Evolutionary conservation across 2,329 filamentous ascomycete genomes (phyloP), one percentile per base, ranked within the genome.

Genomic region (Aureobasidium zeae): DNA sequence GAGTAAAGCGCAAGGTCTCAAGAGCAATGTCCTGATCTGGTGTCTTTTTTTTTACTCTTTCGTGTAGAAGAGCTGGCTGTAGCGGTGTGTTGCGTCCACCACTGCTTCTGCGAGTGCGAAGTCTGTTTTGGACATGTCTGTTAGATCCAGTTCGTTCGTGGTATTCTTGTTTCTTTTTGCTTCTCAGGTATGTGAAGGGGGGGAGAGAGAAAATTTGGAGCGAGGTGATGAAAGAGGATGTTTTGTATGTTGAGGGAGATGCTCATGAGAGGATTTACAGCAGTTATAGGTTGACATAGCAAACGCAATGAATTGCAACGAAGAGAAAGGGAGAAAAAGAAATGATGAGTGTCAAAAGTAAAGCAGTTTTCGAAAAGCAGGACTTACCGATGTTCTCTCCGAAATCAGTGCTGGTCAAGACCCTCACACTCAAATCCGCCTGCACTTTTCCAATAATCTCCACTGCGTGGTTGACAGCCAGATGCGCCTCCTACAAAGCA

Each of bases 371-470:
- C 22, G 22, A 25, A 10, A 26, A 25, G 29, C 44, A 25, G n/a
- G n/a, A 74, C 80, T 47, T 68, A 87, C 84, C 82, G 50, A 88
- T 74, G 43, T 67, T 64, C 10, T 68, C 65, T 5, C 85, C 85
- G 37, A 88, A 72, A 61, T 89, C 83, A 39, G 76, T 73, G 12
- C 78, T 75, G 48, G 70, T 78, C 51, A 86, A 67, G 20, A 83
- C 82, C 58, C 80, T 83, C 54, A 91, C 69, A 13, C 76, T 75
- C 16, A 86, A 66, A 60, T 89, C 84, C 2, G 71, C 70, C 55
- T 83, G 81, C 34, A 91, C 83, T 61, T 86, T 88, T 52, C 84
- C 85, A 49, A 89, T 83, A 50, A 91, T 66, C 57, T 91, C 84
- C 8, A 79, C 80, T 7, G 74, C 79, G 57, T 85, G 81, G 37